phyloP scores from a whole-genome alignment of 2,329 filamentous ascomycete genomes.

The Neofusicoccum sp. region DNA sequence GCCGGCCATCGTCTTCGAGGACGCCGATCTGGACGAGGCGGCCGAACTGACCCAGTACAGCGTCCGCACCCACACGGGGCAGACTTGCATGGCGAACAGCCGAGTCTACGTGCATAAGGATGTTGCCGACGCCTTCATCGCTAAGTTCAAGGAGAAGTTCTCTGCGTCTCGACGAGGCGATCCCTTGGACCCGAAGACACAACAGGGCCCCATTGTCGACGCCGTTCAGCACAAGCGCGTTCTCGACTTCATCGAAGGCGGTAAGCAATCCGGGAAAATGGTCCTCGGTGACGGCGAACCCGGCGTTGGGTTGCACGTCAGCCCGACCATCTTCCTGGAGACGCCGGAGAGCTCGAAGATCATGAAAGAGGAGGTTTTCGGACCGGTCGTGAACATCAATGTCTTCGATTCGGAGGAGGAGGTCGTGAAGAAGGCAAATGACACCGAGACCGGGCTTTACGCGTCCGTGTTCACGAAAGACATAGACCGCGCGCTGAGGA shows the following conservation, averaged over 20 bases:
- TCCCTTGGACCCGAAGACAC: conserved; percentile 23
- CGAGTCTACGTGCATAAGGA: conserved; percentile 56
- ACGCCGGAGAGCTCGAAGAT: conserved; percentile 41
- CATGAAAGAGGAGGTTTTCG: conserved; percentile 39
- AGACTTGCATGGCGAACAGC: conserved; percentile 60
- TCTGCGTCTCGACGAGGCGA: conserved; percentile 24
- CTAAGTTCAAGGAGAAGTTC: conserved; percentile 27
- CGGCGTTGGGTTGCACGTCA: conserved; percentile 28
- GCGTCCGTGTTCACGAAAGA: conserved; percentile 39
- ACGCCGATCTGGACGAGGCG: conserved; percentile 58
- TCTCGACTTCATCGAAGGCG: conserved; percentile 30
- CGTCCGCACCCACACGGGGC: conserved; percentile 59
- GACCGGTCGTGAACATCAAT: conserved; percentile 38
- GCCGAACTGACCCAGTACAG: conserved; percentile 66
- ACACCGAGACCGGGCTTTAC: conserved; percentile 39
- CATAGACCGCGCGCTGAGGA: conserved; percentile 37
- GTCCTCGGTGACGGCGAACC: conserved; percentile 32
- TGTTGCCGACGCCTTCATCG: conserved; percentile 63
- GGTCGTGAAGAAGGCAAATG: conserved; percentile 36
- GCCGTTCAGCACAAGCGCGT: conserved; percentile 26
- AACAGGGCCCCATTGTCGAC: conserved; percentile 29
- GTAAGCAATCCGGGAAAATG: conserved; percentile 40
- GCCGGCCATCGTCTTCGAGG: conserved; percentile 57
- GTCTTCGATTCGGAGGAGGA: conserved; percentile 37
- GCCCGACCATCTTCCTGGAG: conserved; percentile 48